A percentile compares a stretch with the other conserved stretches of the same genome.
Conservation (phyloP, 1,284 basidiomycete genomes). For the Cutaneotrichosporon sp. region DNA sequence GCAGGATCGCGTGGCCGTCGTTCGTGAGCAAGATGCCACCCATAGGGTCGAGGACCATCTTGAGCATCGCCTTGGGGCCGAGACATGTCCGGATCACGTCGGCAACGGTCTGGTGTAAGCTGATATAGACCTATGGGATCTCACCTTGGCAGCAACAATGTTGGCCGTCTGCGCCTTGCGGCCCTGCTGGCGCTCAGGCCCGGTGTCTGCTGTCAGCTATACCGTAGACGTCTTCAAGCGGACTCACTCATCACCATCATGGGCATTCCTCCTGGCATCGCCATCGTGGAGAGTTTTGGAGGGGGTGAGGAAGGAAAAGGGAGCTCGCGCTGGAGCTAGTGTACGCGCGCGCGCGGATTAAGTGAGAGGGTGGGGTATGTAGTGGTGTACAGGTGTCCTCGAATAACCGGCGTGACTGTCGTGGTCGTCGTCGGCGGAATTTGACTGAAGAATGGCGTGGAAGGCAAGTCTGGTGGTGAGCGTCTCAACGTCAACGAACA, state of each 20-base stretch:
- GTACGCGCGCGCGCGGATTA: not conserved
- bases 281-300: constrained; percentile 20
- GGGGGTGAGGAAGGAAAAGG: not conserved
- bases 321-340: not conserved
- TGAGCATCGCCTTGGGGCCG: constrained; percentile 96
- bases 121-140: constrained; percentile 23
- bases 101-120: constrained; percentile 75
- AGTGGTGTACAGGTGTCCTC: not conserved
- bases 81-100: constrained; percentile 99
- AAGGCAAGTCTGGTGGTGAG: constrained; percentile 3
- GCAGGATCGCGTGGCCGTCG: constrained; percentile 94
- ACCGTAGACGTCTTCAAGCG: not conserved
- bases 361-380: not conserved
- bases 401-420: not conserved
- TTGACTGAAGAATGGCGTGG: constrained; percentile 6
- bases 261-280: constrained; percentile 48
- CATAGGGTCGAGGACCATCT: constrained; percentile 99
- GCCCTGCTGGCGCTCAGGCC: constrained; percentile 87
- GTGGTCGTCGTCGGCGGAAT: not conserved
- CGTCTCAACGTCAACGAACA: constrained; percentile 15
- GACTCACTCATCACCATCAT: constrained; percentile 57
- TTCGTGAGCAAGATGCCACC: constrained; percentile 96
- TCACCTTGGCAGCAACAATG: constrained; percentile 92
- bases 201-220: constrained; percentile 65
- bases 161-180: constrained; percentile 96